Percentiles rank a stretch among this genome's conserved stretches.
Evolutionary conservation across 2,329 filamentous ascomycete species (phyloP).

Genomic region (Aspergillus pseudoterreus): DNA sequence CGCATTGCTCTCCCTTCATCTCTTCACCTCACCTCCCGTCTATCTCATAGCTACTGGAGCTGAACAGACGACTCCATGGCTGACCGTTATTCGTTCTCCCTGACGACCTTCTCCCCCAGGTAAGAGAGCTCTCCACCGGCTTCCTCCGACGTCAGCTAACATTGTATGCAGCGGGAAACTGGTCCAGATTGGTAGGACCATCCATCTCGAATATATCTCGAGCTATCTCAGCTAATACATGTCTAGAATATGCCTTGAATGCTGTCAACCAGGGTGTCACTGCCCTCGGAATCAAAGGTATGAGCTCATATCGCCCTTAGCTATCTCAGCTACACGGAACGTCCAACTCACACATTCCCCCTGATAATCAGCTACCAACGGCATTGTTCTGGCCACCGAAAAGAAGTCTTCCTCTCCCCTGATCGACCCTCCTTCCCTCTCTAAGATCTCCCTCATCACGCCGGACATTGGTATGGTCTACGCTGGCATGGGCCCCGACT

Average conservation of each 20-base stretch:
- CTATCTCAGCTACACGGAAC: constrained; percentile 2
- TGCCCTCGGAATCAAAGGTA: constrained; percentile 96
- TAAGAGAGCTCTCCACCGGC: constrained; percentile 34
- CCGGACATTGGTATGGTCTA: constrained; percentile 99
- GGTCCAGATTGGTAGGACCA: constrained; percentile 81
- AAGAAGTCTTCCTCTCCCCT: constrained; percentile 99
- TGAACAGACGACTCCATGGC: constrained; percentile 62
- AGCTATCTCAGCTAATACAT: constrained; percentile 14
- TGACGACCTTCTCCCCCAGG: constrained; percentile 99
- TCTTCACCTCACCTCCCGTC: constrained; percentile 1
- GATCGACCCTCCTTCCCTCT: constrained; percentile 89
- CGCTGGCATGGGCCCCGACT: constrained; percentile 97
- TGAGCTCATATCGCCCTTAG: constrained; percentile 14
- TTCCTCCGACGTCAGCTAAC: constrained; percentile 39
- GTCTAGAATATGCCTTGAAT: constrained; percentile 92
- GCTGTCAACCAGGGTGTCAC: constrained; percentile 99
- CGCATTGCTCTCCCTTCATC: constrained; percentile 10
- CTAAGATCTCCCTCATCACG: constrained; percentile 96
- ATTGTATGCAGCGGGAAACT: constrained; percentile 76
- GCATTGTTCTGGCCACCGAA: constrained; percentile 96
- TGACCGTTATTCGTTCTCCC: constrained; percentile 97
- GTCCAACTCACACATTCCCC: too few species aligned
- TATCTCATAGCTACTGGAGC: constrained; percentile 14
- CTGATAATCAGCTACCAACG: constrained; percentile 74
- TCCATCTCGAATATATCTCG: background rate